Base-by-base conservation (phyloP, 2,329 filamentous ascomycete genomes). In the Blastomyces percursus region DNA sequence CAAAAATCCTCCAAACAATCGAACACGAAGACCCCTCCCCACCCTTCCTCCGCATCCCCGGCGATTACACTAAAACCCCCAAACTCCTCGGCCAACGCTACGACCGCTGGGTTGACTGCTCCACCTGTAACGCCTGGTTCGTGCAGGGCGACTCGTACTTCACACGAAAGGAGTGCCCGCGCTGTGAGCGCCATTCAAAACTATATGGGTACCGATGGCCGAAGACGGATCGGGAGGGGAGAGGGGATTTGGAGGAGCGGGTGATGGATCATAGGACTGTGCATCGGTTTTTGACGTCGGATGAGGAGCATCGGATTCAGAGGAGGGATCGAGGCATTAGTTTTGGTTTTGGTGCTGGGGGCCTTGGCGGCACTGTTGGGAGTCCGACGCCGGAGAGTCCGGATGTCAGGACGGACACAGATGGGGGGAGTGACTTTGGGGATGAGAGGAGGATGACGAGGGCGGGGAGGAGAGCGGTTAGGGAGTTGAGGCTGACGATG, bases 191-290 rank as follows among this genome's bases (percentile, higher is more conserved):
- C 0, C 94, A 99, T 72, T 95, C 90, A 19, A 97, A 96, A 77
- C 78, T 99, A 0, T 99, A 97, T 72, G 95, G 95, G 0, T 96
- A 89, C 71, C 81, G 88, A 63, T 99, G 94, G 94, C 94, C 94
- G 6, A 96, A 99, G 79, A 97, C 94, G 0, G 89, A 96, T 64
- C 88, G 82, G 65, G 85, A 88, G 32, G 90, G 90, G 0, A 84
- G 85, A 19, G 75, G 83, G 24, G 94, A 97, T 71, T 86, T 84
- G 9, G 82, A 85, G 65, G 79, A 85, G 67, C 74, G 85, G 6
- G 79, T 96, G 0, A 80, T 94, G 64, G 93, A 97, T 71, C 92
- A 96, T 71, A 82, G 93, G n/a, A 86, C 82, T 0, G 83, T 97
- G 3, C 89, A 96, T 74, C 87, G 93, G 0, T 96, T 96, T 70